Evolutionary conservation across 441 rosid genomes (phyloP), one percentile per base, ranked within the genome.

Genomic region (Capsella rubella): DNA sequence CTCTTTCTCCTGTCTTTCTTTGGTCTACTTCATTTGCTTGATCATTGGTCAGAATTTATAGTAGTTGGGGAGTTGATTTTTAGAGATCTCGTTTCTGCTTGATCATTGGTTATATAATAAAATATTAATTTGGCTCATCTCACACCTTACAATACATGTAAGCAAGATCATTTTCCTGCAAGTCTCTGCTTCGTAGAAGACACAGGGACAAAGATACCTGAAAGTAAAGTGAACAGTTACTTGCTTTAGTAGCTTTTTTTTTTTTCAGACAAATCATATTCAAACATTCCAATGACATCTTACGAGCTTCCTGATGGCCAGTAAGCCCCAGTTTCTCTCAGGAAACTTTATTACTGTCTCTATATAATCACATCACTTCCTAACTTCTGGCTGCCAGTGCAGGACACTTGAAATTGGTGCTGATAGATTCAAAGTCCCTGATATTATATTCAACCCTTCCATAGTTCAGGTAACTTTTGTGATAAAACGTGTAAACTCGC

Each of bases 241-340:
- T 53, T 67, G 40, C 37, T 16, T 16, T 39, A 45, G 16, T 34
- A 35, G 49, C 76, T 68, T 61, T 64, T 25, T 37, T 59, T 21
- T 13, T 42, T 64, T 71, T 54, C 89, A 92, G 98, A 92, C 75
- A 85, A 63, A 71, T 79, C 92, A 12, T 95, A 92, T 82, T 88
- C 97, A 76, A 92, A 95, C 83, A 89, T 95, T 76, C 99, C 97
- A 32, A 91, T 82, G 88, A 95, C 99, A 61, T 88, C 98, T 2
- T 95, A 95, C 54, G 98, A 95, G 86, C 96, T 92, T 78, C 97
- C 99, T 46, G 98, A 95, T 86, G 98, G 99, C 90, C 98, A 89
- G 98, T 90, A 84, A 92, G 96, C 80, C 32, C 58, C 62, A n/a
- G 14, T 60, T 60, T 56, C 10, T 18, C 42, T 4, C 9, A 15